Evolutionary conservation across 2,329 filamentous ascomycete genomes (phyloP), one percentile per base, ranked within the genome.

Genomic region (Hyphodiscus sp.): DNA sequence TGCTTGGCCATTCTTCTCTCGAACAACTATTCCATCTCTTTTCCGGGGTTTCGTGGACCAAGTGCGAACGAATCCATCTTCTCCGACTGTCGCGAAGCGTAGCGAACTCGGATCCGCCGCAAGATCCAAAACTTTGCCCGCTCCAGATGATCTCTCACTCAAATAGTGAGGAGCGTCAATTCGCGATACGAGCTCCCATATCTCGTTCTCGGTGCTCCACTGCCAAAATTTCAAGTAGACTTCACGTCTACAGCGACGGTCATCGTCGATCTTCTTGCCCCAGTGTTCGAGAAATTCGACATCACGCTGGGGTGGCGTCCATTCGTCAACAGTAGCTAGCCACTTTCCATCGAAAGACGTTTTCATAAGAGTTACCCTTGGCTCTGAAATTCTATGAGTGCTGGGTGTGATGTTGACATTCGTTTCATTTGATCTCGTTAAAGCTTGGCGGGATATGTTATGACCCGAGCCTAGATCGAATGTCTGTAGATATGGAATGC

Each of bases 161-260:
- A 80, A 78, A 55, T 77, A 76, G 70, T 99, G 92, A 16, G 94
- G 91, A 9, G 83, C 80, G 67, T 96, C 91, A 51, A 97, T 82
- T 55, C 92, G 83, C 2, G 91, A 87, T 49, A 89, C 83, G 11
- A 99, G 76, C 56, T 88, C 83, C 77, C 94, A 89, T 62, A 73
- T 65, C 65, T 80, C 66, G 65, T 75, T 66, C 64, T 76, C 65
- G 63, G 75, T 66, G 71, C 81, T 82, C 71, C 87, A 70, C 68
- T 84, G 73, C 94, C 94, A 99, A 68, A 99, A 94, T 67, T 96
- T 96, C 48, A 99, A 76, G 64, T 87, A 88, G 0, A 91, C 81
- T 67, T 97, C 92, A 44, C 79, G 78, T 57, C 75, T 77, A 57
- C 78, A 76, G 30, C 72, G 71, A 29, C 74, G 70, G 53, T 81